These are phyloP conservation scores for Tinospora cordifolia DNA, from an alignment of 164 flowering plant genomes.

Conservation along the genomic window DNA sequence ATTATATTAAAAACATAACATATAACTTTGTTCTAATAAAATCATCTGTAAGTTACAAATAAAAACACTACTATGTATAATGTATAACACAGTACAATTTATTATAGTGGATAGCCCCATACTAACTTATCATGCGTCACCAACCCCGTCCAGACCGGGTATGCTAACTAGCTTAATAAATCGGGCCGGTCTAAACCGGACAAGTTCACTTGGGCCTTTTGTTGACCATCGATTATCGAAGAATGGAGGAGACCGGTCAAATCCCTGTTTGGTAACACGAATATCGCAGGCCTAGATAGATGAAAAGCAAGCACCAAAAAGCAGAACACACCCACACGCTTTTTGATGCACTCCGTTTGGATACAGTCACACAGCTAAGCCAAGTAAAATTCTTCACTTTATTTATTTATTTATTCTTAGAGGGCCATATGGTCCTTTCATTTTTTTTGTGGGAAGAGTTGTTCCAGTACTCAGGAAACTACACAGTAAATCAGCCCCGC, in stretches of 20 bases:
- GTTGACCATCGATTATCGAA: neutral
- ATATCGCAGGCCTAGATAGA: neutral
- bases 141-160: too few relatives aligned
- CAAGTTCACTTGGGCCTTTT: neutral
- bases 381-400: neutral
- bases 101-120: too few relatives aligned
- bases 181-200: neutral
- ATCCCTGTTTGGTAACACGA: neutral
- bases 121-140: too few relatives aligned
- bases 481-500: too few relatives aligned
- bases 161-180: neutral
- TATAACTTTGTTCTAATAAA: too few relatives aligned
- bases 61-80: too few relatives aligned
- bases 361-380: neutral
- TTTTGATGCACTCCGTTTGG: neutral
- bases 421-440: neutral
- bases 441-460: too few relatives aligned
- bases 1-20: too few relatives aligned
- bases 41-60: too few relatives aligned
- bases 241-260: neutral
- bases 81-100: too few relatives aligned
- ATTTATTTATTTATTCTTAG: neutral
- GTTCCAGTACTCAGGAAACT: too few relatives aligned
- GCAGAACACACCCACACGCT: constrained; percentile 1
- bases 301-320: neutral